Evolutionary conservation across 306 rosid genomes (phyloP).

Genomic region (Rubus idaeus): DNA sequence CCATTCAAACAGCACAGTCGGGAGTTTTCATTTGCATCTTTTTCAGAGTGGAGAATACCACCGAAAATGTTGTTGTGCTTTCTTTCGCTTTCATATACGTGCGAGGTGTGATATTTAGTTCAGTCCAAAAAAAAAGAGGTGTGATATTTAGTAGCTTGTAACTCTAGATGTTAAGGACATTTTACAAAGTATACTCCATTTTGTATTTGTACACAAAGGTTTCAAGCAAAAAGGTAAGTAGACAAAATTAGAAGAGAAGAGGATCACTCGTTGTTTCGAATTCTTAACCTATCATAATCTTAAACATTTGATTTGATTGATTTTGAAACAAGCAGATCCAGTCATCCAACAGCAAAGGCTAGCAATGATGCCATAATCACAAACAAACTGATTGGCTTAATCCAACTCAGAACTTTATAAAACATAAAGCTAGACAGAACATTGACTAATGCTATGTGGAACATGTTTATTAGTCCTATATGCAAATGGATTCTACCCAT

Average conservation of each 20-base stretch:
- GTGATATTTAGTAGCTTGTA: no score
- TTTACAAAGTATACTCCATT: no score
- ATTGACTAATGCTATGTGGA: not conserved
- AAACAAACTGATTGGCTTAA: not conserved
- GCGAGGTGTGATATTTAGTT: no score
- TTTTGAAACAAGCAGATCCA: not conserved
- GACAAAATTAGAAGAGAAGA: no score
- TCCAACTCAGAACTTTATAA: not conserved
- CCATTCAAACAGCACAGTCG: not conserved
- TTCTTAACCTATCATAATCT: not conserved
- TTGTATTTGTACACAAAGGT: no score
- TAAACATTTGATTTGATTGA: not conserved
- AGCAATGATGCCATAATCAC: not conserved
- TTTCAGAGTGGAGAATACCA: not conserved
- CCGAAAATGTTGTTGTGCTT: not conserved
- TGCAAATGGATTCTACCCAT: no score
- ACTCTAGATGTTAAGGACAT: no score
- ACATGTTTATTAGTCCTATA: no score
- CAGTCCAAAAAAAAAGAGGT: no score
- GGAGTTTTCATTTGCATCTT: not conserved
- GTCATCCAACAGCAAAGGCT: not conserved
- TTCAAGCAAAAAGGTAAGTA: no score
- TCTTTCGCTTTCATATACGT: not conserved
- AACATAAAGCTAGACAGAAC: not conserved
- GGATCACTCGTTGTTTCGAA: no score